A percentile compares a stretch with the other conserved stretches of the same genome.
These are phyloP conservation scores for Plasmodium relictum DNA, from an alignment of 169 alveolate genomes.

Conservation along the genomic window DNA sequence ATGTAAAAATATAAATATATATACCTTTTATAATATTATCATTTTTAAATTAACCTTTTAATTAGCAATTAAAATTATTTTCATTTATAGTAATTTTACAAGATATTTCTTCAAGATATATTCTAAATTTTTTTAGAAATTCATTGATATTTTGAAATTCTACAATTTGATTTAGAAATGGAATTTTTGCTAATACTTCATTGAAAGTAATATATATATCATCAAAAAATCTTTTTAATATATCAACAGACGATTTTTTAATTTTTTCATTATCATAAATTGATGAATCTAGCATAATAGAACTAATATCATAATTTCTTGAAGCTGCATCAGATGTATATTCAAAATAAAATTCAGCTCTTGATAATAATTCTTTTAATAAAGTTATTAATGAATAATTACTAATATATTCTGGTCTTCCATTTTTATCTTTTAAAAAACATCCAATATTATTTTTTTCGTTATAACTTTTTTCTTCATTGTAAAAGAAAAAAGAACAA, in stretches of 20 bases:
- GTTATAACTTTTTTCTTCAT: constrained; percentile 54
- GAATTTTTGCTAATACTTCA: constrained; percentile 31
- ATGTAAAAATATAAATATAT: neutral
- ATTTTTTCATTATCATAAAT: constrained; percentile 54
- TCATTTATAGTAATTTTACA: constrained; percentile 32
- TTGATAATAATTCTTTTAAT: constrained; percentile 56
- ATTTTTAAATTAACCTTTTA: neutral
- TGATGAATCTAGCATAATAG: constrained; percentile 57
- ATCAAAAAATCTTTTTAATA: constrained; percentile 40
- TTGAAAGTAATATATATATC: constrained; percentile 54
- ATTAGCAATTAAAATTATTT: neutral
- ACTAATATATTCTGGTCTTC: constrained; percentile 30
- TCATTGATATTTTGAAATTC: constrained; percentile 59
- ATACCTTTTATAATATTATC: neutral
- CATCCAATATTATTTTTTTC: constrained; percentile 50
- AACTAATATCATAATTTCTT: constrained; percentile 70
- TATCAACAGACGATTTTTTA: constrained; percentile 43
- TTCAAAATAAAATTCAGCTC: constrained; percentile 70
- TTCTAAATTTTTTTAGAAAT: constrained; percentile 43
- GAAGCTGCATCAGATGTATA: constrained; percentile 75
- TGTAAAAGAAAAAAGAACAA: constrained; percentile 54
- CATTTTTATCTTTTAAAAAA: constrained; percentile 71
- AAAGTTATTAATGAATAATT: constrained; percentile 61
- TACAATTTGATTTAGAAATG: constrained; percentile 36
- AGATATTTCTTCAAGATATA: constrained; percentile 43